Percentiles rank a stretch among this genome's conserved stretches.
phyloP scores from a whole-genome alignment of 805 yeast genomes.

The Ascoidea rubescens region DNA sequence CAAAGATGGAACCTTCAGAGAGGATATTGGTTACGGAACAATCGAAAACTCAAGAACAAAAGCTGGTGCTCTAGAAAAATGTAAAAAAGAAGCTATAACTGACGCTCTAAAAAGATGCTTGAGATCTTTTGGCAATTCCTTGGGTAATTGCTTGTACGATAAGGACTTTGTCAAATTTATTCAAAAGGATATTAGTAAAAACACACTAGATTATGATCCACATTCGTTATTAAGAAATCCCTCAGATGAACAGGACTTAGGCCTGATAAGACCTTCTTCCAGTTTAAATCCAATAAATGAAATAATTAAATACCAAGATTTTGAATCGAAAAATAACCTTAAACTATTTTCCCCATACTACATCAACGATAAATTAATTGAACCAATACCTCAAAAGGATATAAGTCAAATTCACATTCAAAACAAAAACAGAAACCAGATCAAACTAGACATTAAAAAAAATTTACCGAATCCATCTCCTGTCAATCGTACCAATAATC shows the following conservation, averaged over 20 bases:
- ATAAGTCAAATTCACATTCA: background rate
- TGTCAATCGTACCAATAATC: background rate
- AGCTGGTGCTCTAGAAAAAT: conserved; percentile 70
- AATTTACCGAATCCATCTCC: background rate
- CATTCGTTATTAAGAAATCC: conserved; percentile 19
- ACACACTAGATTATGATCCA: conserved; percentile 16
- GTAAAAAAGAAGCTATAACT: conserved; percentile 73
- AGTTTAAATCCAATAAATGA: conserved; percentile 1
- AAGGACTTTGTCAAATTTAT: conserved; percentile 45
- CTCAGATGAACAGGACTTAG: conserved; percentile 1
- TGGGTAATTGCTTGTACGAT: conserved; percentile 79
- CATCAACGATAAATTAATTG: background rate
- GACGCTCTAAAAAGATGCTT: conserved; percentile 72
- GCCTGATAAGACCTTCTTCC: background rate
- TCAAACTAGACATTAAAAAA: no score
- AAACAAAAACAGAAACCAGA: background rate
- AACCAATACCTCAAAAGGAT: background rate
- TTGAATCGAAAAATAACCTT: conserved; percentile 6
- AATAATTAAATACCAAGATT: conserved; percentile 1
- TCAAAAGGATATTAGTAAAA: conserved; percentile 26
- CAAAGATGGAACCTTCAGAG: conserved; percentile 66
- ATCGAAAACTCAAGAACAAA: conserved; percentile 61
- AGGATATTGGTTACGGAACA: conserved; percentile 78
- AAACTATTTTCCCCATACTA: background rate
- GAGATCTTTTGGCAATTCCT: conserved; percentile 68